Base-by-base conservation (phyloP, 768 basidiomycete genomes). In the Candolleomyces eurysporus region DNA sequence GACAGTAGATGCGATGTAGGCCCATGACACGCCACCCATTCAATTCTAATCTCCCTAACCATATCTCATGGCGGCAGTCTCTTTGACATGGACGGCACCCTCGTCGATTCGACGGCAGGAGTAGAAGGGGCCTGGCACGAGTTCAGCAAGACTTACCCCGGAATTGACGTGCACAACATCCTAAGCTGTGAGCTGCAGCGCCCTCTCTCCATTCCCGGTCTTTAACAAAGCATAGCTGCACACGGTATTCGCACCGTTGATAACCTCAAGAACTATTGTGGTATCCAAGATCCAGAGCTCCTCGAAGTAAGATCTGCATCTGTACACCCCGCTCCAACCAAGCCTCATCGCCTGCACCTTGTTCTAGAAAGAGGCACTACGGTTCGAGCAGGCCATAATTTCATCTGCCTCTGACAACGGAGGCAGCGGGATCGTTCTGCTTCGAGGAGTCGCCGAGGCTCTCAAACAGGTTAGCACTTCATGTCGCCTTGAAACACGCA, bases 181-280 rank as follows among this genome's bases (percentile, higher is more conserved):
- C 74, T 91, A 45, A 85, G 82, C 68, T 85, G 89, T 89, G 69
- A 73, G 82, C 42, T 16, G 26, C 72, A 57, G 57, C 26, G 63
- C 64, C 22, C 54, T 42, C n/a, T 22, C 54, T 7, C 10, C 49
- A 21, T 63, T 57, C 63, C 31, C 59, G 49, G 62, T 62, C 42
- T 58, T 22, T 17, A 63, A 66, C 60, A 21, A 36, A 22, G 22
- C 52, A 14, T 70, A 91, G 89, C 84, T 57, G 80, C 90, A 19
- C 94, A 96, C 71, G 94, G 94, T 32, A 84, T 94, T 48, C 84
- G 94, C 60, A 93, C 92, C 0, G 80, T 86, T 7, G 94, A 96
- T 67, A 94, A 92, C 72, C 80, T 96, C 59, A 80, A 75, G 67
- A 86, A 76, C 48, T 84, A 87, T 74, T 94, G 92, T 68, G 82